These are phyloP conservation scores for Hemileccinum impolitum DNA, from an alignment of 768 basidiomycete genomes.

Conservation along the genomic window DNA sequence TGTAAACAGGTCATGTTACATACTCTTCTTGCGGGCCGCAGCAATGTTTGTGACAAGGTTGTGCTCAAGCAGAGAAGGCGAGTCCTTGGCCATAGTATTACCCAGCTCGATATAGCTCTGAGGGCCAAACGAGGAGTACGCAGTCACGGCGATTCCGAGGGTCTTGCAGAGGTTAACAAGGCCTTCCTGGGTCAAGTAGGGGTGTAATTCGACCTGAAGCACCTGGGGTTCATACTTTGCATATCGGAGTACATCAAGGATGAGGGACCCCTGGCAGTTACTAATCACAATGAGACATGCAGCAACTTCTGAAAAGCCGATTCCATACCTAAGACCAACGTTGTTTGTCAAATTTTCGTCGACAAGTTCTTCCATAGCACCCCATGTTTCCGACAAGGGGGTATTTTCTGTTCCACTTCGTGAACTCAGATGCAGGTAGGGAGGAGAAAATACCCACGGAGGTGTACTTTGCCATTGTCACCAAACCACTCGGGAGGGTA, in stretches of 20 bases:
- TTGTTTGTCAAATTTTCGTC: slow-evolving; percentile 69
- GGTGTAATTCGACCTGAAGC: slow-evolving; percentile 60
- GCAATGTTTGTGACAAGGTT: slow-evolving; percentile 45
- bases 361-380: slow-evolving; percentile 75
- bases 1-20: not conserved
- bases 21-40: slow-evolving; percentile 51
- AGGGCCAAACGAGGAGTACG: slow-evolving; percentile 55
- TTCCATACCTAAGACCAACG: slow-evolving; percentile 66
- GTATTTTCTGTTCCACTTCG: slow-evolving; percentile 45
- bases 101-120: slow-evolving; percentile 64
- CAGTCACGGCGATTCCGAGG: slow-evolving; percentile 50
- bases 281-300: slow-evolving; percentile 33
- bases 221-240: slow-evolving; percentile 61
- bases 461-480: slow-evolving; percentile 65
- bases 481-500: slow-evolving; percentile 85
- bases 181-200: slow-evolving; percentile 49
- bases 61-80: slow-evolving; percentile 53
- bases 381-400: slow-evolving; percentile 81
- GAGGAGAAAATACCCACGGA: slow-evolving; percentile 41
- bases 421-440: not conserved
- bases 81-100: slow-evolving; percentile 41
- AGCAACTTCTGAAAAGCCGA: not conserved
- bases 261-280: slow-evolving; percentile 68
- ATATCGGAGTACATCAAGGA: slow-evolving; percentile 77
- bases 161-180: slow-evolving; percentile 42